These are phyloP conservation scores for Prosopis cineraria DNA, from an alignment of 306 rosid species.

Conservation along the genomic window DNA sequence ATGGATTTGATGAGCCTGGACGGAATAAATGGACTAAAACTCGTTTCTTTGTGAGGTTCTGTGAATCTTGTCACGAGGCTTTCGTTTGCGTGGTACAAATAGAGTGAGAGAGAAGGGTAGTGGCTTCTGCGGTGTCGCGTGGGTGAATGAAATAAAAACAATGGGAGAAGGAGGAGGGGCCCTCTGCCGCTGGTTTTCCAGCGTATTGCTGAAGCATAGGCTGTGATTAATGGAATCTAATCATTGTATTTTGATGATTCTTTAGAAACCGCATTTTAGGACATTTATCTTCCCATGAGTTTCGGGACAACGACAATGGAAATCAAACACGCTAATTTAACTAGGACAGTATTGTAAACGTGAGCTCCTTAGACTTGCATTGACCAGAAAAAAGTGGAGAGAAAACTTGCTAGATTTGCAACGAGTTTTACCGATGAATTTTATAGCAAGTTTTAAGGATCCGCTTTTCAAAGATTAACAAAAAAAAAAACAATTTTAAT, in stretches of 20 bases:
- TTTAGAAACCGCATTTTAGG: not conserved
- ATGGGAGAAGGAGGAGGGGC: not conserved
- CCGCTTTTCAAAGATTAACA: too few species aligned
- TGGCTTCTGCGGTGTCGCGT: not conserved
- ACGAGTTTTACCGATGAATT: too few species aligned
- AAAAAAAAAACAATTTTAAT: too few species aligned
- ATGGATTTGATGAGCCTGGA: not conserved
- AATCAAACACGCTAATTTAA: too few species aligned
- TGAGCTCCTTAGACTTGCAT: too few species aligned
- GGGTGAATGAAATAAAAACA: not conserved
- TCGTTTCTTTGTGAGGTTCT: not conserved
- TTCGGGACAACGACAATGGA: not conserved
- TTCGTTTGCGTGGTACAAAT: not conserved
- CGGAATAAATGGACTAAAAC: conserved; percentile 15
- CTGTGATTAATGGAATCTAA: not conserved
- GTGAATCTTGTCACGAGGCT: not conserved
- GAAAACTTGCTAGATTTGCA: too few species aligned
- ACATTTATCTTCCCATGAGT: not conserved
- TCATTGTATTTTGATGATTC: not conserved
- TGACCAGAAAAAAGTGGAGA: too few species aligned
- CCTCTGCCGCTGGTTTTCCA: conserved; percentile 2
- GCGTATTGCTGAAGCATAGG: not conserved
- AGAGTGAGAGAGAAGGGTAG: not conserved
- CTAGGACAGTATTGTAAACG: not conserved
- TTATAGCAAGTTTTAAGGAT: too few species aligned